Base-by-base conservation (phyloP, 345 rosid genomes). In the Hypericum androsaemum region DNA sequence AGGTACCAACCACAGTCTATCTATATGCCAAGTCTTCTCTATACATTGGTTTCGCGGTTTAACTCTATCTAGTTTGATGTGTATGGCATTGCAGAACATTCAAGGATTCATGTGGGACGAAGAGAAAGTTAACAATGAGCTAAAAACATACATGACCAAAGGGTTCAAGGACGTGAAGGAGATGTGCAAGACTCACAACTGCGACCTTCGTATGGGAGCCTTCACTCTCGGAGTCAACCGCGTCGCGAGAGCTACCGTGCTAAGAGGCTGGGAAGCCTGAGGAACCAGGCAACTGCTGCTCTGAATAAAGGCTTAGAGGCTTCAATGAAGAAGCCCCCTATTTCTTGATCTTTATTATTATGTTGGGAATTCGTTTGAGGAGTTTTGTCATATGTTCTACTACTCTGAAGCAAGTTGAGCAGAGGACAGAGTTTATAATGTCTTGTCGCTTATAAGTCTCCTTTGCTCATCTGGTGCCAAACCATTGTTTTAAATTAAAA, bases 81-180 rank as follows among this genome's bases (percentile, higher is more conserved):
- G 40, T 41, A 38, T 48, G 49, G 49, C 11, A 61, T 36, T 64
- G 66, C 82, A 89, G 95, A 87, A 90, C 71, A 87, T 90, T 54
- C 98, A 90, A 74, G 98, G 95, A 10, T 90, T 90, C 81, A 74
- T 83, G 97, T 89, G 97, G 97, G 88, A 86, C 12, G 97, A 86
- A 40, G 86, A 76, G 74, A 86, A 86, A 62, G 98, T 90, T 64
- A 88, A 88, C 74, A 52, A 53, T 14, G 98, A 81, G 71, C 81
- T 92, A 0, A 65, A 16, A 68, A 88, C 72, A 12, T 92, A 88
- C 70, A 92, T 88, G 96, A 92, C 70, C 15, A 77, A 56, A 32
- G 94, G 89, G n/a, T 92, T 84, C 66, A 73, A 73, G 66, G 86
- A 75, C 40, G 60, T 88, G 63, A 92, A 88, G 74, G 81, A 75